phyloP scores from a whole-genome alignment of 2,329 filamentous ascomycete species.

The Paraconiothyrium brasiliense region DNA sequence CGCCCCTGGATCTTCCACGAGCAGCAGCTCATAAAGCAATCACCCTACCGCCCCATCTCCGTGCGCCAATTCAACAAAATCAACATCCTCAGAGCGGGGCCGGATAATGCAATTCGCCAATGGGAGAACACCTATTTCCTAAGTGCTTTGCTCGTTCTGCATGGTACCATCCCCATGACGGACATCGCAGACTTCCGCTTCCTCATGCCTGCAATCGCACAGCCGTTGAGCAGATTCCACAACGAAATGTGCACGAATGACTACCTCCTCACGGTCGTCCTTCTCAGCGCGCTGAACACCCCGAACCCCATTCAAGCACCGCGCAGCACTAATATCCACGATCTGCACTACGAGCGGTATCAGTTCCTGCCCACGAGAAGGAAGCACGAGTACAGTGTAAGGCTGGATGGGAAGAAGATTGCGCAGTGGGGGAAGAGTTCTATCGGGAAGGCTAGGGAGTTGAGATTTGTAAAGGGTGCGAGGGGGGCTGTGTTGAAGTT shows the following conservation, averaged over 20 bases:
- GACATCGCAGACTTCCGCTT: background rate
- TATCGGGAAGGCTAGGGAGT: background rate
- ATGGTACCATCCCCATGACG: background rate
- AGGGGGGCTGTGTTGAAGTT: background rate
- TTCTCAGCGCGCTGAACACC: background rate
- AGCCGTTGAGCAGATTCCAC: background rate
- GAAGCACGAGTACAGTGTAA: background rate
- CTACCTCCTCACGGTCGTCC: background rate
- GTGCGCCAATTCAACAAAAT: background rate
- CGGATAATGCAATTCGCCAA: background rate
- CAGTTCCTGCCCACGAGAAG: background rate
- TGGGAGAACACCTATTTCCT: background rate
- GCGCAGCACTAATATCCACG: background rate
- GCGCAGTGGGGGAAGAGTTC: background rate
- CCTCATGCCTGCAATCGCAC: background rate
- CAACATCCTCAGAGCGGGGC: background rate
- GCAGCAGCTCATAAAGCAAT: background rate
- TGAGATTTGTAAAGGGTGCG: background rate
- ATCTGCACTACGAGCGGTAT: background rate
- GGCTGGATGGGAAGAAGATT: background rate
- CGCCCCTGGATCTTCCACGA: slow-evolving; percentile 7
- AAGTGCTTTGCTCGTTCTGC: background rate
- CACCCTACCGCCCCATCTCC: background rate
- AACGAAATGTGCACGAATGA: background rate
- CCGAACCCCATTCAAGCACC: no score